Evolutionary conservation across 2,329 filamentous ascomycete genomes (phyloP), one percentile per base, ranked within the genome.

Genomic region (Neocucurbitaria cava): DNA sequence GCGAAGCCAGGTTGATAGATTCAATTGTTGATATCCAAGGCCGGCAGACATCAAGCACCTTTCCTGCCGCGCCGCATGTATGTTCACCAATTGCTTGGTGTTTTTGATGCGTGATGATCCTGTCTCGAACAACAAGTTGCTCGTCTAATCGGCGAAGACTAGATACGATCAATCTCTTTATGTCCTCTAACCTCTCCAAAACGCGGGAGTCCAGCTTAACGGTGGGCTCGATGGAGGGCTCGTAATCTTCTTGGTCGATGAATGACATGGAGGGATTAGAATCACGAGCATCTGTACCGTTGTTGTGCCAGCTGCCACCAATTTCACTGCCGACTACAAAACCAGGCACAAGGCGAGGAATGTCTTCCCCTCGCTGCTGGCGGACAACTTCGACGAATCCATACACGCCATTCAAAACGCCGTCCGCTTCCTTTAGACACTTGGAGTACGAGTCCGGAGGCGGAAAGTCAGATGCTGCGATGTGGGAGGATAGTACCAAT

Each of bases 341-440:
- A 1, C 95, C 95, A 17, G 95, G 95, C 50, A 96, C 89, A 2
- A 98, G 82, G n/a, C 95, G 88, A 15, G 91, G 92, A 49, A 98
- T 96, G 36, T 95, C 90, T 71, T 97, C 94, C 52, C 94, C 94
- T 52, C 93, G 85, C 75, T 98, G 95, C 73, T 96, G 91, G 64
- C 92, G 87, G 15, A 95, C 95, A 42, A 98, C 91, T 72, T 98
- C 94, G 31, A 98, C 94, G 74, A 96, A 99, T 71, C 92, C 95
- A 75, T 93, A 96, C 5, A 99, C 94, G 5, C 94, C 94, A 49
- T 95, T 85, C 52, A 98, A 83, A 20, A 99, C 93, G 43, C 95
- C 95, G 59, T 99, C 95, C n/a, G 95, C 95, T 79, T 99, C 95
- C 73, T 96, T 92, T 62, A 98, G 78, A 70, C 95, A 99, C 75